Percentiles rank a stretch among this genome's conserved stretches.
phyloP scores from a whole-genome alignment of 106 monocot species.

The Hemerocallis citrina region DNA sequence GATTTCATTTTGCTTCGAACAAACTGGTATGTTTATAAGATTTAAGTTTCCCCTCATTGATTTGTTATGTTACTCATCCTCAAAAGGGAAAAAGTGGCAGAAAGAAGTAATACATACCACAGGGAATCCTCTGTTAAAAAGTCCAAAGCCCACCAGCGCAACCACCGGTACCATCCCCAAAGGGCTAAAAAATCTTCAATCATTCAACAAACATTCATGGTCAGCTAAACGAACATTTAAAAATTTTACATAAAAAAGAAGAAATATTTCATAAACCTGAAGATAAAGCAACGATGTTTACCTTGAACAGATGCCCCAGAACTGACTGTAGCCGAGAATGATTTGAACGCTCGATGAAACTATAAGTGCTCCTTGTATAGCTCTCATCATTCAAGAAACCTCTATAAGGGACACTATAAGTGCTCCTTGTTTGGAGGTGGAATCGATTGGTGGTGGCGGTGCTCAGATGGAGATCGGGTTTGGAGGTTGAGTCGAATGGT shows the following conservation, averaged over 20 bases:
- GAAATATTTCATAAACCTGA: not conserved
- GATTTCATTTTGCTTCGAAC: too few species aligned
- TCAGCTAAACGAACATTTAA: not conserved
- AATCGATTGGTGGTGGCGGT: too few species aligned
- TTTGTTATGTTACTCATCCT: too few species aligned
- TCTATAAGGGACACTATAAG: constrained; percentile 43
- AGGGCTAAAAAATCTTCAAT: constrained; percentile 47
- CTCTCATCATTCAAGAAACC: constrained; percentile 91
- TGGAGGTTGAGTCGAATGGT: too few species aligned
- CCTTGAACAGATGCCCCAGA: constrained; percentile 97
- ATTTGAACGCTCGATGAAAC: constrained; percentile 94
- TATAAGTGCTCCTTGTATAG: constrained; percentile 86
- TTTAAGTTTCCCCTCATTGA: too few species aligned
- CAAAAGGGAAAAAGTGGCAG: not conserved
- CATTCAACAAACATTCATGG: not conserved
- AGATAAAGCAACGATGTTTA: constrained; percentile 1
- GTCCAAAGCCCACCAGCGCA: constrained; percentile 84
- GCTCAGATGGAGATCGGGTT: too few species aligned
- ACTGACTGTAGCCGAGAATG: constrained; percentile 91
- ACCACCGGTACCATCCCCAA: constrained; percentile 94
- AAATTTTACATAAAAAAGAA: constrained; percentile 8
- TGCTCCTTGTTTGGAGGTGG: too few species aligned
- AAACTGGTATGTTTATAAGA: too few species aligned
- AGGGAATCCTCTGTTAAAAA: constrained; percentile 94
- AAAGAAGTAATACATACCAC: constrained; percentile 40